These are phyloP conservation scores for Globisporangium viniferum DNA, from an alignment of 352 stramenopile genomes.

Conservation along the genomic window DNA sequence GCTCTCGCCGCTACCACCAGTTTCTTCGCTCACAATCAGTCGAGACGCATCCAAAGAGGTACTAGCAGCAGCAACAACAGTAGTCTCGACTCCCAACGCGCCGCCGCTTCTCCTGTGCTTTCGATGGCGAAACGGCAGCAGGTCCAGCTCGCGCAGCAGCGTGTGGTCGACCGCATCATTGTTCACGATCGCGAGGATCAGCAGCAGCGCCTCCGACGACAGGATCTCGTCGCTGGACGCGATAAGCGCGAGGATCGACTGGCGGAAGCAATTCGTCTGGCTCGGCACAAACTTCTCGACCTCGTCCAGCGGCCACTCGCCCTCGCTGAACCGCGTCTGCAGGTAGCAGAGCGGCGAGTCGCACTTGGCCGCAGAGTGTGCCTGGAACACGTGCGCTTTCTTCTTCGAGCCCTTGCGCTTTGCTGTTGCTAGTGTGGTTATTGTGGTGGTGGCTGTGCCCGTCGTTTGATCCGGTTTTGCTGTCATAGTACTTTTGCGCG, in stretches of 20 bases:
- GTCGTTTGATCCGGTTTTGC: background rate
- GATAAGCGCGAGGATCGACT: conserved; percentile 60
- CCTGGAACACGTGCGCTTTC: conserved; percentile 39
- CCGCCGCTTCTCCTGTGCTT: conserved; percentile 19
- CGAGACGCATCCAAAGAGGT: background rate
- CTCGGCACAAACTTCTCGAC: conserved; percentile 48
- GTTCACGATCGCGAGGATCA: conserved; percentile 65
- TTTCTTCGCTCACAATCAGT: conserved; percentile 16
- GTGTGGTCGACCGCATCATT: conserved; percentile 61
- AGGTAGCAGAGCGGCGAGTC: conserved; percentile 74
- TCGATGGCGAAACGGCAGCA: conserved; percentile 52
- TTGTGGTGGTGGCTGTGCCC: conserved; percentile 10
- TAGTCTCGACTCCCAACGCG: background rate
- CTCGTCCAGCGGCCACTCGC: conserved; percentile 76
- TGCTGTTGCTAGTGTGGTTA: conserved; percentile 8
- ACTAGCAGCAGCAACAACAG: background rate
- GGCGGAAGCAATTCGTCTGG: conserved; percentile 52
- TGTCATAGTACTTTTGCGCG: background rate
- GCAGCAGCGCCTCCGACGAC: conserved; percentile 51
- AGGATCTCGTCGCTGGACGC: conserved; percentile 61
- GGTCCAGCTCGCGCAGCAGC: conserved; percentile 51
- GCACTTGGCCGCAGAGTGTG: conserved; percentile 48
- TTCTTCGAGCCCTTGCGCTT: conserved; percentile 21
- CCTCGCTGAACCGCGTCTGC: conserved; percentile 70
- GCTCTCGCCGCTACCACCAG: conserved; percentile 10